These are phyloP conservation scores for Serendipita sp. DNA, from an alignment of 768 basidiomycete species.

Conservation along the genomic window DNA sequence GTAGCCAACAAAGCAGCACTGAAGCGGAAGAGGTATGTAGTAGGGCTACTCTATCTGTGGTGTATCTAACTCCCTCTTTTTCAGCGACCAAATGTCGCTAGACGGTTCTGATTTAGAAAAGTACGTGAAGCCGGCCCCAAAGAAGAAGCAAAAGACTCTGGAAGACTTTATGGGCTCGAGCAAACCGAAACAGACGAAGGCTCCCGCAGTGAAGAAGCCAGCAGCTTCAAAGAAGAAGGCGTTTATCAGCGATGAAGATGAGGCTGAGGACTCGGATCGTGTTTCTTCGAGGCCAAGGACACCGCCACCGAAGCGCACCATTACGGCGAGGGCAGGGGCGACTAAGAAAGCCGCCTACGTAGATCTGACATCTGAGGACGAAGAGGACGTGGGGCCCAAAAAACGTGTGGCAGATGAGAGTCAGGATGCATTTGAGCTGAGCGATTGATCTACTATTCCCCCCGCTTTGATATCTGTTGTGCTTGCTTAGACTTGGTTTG, in stretches of 20 bases:
- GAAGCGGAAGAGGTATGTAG: conserved; percentile 53
- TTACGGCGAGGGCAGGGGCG: background rate
- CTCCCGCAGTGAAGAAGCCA: background rate
- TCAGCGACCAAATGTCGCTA: background rate
- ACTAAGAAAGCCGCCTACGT: background rate
- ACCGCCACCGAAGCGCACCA: background rate
- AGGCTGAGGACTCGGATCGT: background rate
- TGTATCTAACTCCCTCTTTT: background rate
- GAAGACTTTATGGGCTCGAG: background rate
- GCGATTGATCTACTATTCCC: background rate
- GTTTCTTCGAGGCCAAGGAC: background rate
- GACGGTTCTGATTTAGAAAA: conserved; percentile 27
- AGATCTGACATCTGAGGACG: background rate
- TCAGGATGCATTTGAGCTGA: background rate
- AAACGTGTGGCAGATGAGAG: background rate
- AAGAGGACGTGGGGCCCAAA: background rate
- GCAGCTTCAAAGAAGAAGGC: conserved; percentile 4
- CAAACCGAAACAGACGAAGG: background rate
- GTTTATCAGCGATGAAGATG: background rate
- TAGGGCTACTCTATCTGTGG: background rate
- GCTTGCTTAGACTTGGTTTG: background rate
- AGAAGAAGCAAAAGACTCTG: conserved; percentile 29
- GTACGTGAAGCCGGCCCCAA: conserved; percentile 30
- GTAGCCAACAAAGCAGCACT: conserved; percentile 16
- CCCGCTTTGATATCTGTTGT: background rate